Percentiles rank a stretch among this genome's conserved stretches.
These are phyloP conservation scores for Nicotiana paniculata DNA, from an alignment of 257 asterid species.

Conservation along the genomic window DNA sequence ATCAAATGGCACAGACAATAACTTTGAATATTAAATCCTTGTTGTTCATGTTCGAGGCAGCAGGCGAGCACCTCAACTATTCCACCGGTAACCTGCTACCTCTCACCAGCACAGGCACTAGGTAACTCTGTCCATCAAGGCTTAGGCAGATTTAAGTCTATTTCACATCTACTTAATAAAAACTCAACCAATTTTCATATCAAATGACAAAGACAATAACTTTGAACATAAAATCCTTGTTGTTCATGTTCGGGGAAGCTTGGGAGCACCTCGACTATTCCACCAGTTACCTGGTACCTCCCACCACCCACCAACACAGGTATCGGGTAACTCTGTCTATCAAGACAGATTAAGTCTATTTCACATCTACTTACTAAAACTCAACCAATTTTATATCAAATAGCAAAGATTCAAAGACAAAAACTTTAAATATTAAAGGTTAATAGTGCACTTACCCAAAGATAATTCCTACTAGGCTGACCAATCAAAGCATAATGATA, in stretches of 20 bases:
- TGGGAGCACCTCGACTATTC: too few species aligned
- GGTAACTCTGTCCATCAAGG: too few species aligned
- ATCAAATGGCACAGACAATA: not conserved
- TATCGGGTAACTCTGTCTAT: too few species aligned
- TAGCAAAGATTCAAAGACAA: not conserved
- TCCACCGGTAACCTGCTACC: too few species aligned
- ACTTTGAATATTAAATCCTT: not conserved
- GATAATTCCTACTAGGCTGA: conserved; percentile 52
- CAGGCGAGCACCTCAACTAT: too few species aligned
- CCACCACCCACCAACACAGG: too few species aligned
- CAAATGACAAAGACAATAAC: not conserved
- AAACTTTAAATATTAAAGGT: not conserved
- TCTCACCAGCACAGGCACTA: too few species aligned
- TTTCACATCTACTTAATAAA: too few species aligned
- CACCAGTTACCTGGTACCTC: too few species aligned
- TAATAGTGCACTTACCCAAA: conserved; percentile 51
- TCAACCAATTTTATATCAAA: not conserved
- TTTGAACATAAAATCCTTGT: not conserved
- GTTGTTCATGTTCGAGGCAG: too few species aligned
- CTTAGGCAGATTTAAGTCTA: too few species aligned
- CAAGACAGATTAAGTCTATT: not conserved
- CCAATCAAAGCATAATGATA: conserved; percentile 52
- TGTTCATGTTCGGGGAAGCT: too few species aligned
- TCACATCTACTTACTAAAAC: not conserved
- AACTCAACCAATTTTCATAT: not conserved